Percentiles rank a stretch among this genome's conserved stretches.
phyloP scores from a whole-genome alignment of 345 rosid species.

The Eucalyptus pumila region DNA sequence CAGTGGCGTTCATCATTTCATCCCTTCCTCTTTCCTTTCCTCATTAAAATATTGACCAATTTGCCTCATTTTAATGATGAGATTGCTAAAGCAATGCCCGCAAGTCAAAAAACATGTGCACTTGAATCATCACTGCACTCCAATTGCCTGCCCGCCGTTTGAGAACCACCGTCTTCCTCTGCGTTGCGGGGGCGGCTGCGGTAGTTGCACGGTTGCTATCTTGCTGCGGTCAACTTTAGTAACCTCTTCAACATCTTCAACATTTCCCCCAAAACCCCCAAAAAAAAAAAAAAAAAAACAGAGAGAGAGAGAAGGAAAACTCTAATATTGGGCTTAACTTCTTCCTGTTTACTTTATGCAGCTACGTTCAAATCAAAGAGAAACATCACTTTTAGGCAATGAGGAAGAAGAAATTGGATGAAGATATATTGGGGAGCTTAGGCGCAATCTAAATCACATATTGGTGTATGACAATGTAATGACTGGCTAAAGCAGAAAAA shows the following conservation, averaged over 20 bases:
- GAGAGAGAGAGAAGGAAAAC: not conserved
- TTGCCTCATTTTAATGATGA: not conserved
- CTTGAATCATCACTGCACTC: not conserved
- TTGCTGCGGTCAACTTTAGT: not conserved
- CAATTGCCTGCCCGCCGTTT: not conserved
- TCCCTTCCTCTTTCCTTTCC: not conserved
- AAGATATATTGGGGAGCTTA: not conserved
- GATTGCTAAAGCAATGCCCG: not conserved
- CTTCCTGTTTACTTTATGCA: not conserved
- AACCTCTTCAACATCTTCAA: not conserved
- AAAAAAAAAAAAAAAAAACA: rapidly evolving
- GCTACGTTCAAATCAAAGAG: not conserved
- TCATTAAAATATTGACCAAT: not conserved
- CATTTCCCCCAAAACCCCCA: too few relatives aligned
- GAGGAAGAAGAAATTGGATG: not conserved
- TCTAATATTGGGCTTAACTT: not conserved
- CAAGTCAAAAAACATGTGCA: not conserved
- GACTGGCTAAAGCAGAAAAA: not conserved
- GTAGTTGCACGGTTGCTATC: not conserved
- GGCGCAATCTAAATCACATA: not conserved
- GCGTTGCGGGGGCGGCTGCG: not conserved
- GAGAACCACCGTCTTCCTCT: not conserved
- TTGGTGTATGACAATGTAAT: not conserved
- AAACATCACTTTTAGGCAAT: not conserved
- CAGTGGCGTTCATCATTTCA: not conserved